Evolutionary conservation across 352 stramenopile genomes (phyloP).

Genomic region (Globisporangium barbulae): DNA sequence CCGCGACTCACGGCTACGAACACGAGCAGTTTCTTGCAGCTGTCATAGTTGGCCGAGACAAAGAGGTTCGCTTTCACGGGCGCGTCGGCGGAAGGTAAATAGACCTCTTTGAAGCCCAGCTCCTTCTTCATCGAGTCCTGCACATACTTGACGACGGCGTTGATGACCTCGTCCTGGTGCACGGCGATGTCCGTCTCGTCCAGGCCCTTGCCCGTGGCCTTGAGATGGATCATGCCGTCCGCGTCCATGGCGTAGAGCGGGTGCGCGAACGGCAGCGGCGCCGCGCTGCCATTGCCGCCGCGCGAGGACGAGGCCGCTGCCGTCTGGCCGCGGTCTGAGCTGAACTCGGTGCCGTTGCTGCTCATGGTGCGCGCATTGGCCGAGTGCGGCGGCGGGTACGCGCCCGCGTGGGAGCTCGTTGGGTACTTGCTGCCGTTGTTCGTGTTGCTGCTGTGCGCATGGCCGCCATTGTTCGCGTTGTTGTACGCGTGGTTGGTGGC

Average conservation of each 20-base stretch:
- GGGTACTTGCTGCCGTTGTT: slow-evolving; percentile 35
- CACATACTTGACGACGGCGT: slow-evolving; percentile 82
- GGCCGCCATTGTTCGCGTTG: not conserved
- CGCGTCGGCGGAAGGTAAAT: slow-evolving; percentile 58
- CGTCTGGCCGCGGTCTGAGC: not conserved
- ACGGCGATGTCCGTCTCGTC: slow-evolving; percentile 83
- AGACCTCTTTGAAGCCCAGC: slow-evolving; percentile 76
- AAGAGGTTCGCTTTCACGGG: slow-evolving; percentile 84
- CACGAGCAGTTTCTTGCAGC: slow-evolving; percentile 78
- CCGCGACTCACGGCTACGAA: slow-evolving; percentile 83
- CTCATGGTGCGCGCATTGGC: slow-evolving; percentile 44
- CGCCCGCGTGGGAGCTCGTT: not conserved
- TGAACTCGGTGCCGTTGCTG: slow-evolving; percentile 27
- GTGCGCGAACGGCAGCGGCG: slow-evolving; percentile 61
- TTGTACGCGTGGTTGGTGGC: slow-evolving; percentile 2
- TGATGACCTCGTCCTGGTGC: slow-evolving; percentile 89
- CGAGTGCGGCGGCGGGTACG: slow-evolving; percentile 29
- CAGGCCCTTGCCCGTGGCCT: slow-evolving; percentile 77
- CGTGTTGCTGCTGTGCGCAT: slow-evolving; percentile 3
- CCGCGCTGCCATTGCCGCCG: slow-evolving; percentile 12
- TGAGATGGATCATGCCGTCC: slow-evolving; percentile 83
- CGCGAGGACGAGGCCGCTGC: not conserved
- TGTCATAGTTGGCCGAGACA: slow-evolving; percentile 78
- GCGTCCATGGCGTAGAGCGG: slow-evolving; percentile 83
- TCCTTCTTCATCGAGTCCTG: slow-evolving; percentile 83